These are phyloP conservation scores for Fagopyrum tataricum DNA, from an alignment of 148 eudicot species.

Conservation along the genomic window DNA sequence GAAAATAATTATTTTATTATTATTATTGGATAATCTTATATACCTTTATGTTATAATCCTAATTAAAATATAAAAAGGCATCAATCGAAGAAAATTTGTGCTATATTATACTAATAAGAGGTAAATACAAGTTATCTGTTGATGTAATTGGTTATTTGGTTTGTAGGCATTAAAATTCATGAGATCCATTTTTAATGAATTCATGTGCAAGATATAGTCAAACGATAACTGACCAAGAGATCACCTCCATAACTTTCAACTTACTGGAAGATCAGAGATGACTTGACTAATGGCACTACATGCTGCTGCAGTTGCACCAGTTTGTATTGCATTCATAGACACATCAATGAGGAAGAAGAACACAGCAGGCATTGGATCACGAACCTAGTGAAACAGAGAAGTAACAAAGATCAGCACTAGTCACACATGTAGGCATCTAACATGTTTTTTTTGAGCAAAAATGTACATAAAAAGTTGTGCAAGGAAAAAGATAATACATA, in stretches of 20 bases:
- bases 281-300: conserved; percentile 96
- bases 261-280: conserved; percentile 91
- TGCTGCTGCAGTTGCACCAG: conserved; percentile 97
- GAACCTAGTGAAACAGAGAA: conserved; percentile 46
- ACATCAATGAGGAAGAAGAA: conserved; percentile 93
- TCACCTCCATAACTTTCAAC: conserved; percentile 18
- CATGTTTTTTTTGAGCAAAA: not conserved
- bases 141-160: too few species aligned
- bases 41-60: too few species aligned
- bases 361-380: conserved; percentile 97
- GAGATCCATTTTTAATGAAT: too few species aligned
- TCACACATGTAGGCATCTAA: not conserved
- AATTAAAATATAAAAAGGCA: too few species aligned
- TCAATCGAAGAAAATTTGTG: too few species aligned
- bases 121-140: too few species aligned
- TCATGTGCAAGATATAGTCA: too few species aligned
- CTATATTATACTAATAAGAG: too few species aligned
- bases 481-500: not conserved
- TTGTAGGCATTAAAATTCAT: too few species aligned
- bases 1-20: too few species aligned
- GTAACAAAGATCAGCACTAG: not conserved
- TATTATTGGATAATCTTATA: too few species aligned
- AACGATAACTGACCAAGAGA: not conserved
- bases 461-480: not conserved
- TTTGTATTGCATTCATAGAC: conserved; percentile 85